Conservation (phyloP, 768 basidiomycete genomes). For the Termitomyces sp. region DNA sequence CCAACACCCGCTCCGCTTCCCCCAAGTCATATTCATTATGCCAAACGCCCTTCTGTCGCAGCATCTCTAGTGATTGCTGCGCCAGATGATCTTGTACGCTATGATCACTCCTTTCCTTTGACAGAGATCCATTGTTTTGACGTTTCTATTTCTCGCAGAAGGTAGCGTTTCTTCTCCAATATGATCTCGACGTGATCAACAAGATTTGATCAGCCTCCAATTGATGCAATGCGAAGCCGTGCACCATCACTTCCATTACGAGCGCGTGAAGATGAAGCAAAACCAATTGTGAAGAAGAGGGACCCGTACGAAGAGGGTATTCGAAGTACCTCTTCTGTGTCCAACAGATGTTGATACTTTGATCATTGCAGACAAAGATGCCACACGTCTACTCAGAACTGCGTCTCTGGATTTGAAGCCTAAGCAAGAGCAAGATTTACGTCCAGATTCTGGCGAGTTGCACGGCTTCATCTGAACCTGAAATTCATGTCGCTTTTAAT, state of each 20-base stretch:
- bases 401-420: not conserved
- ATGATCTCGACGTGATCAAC: not conserved
- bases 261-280: not conserved
- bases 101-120: not conserved
- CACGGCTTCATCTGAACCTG: not conserved
- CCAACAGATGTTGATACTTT: not conserved
- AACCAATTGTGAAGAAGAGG: constrained; percentile 6
- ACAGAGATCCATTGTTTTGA: not conserved
- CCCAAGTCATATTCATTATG: constrained; percentile 13
- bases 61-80: not conserved
- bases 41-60: constrained; percentile 12
- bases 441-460: not conserved
- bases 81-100: not conserved
- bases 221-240: not conserved
- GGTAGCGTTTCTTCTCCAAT: not conserved
- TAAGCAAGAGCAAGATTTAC: not conserved
- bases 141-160: not conserved
- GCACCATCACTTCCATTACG: not conserved
- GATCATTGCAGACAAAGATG: constrained; percentile 9
- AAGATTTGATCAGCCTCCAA: not conserved
- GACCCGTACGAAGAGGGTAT: constrained; percentile 19
- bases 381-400: not conserved
- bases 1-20: constrained; percentile 19
- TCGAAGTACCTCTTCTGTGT: not conserved
- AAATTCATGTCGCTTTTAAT: not conserved